Evolutionary conservation across 768 basidiomycete species (phyloP).

Genomic region (Boletus insuetus): DNA sequence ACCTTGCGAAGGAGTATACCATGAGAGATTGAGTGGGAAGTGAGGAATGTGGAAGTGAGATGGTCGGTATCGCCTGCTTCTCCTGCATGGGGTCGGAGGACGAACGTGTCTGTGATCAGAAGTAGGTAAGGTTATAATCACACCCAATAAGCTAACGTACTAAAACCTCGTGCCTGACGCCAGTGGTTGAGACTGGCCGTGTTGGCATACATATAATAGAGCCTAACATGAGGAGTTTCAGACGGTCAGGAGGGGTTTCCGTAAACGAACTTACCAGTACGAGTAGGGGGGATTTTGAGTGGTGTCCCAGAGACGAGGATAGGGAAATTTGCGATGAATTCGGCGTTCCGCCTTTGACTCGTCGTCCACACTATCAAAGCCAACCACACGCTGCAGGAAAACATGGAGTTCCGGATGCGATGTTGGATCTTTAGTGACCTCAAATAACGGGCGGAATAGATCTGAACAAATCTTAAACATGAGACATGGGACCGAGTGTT

Average conservation of each 20-base stretch:
- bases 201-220: slow-evolving; percentile 98
- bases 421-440: slow-evolving; percentile 89
- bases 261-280: slow-evolving; percentile 67
- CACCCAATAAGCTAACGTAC: slow-evolving; percentile 46
- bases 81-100: slow-evolving; percentile 93
- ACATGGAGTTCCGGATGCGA: slow-evolving; percentile 93
- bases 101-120: slow-evolving; percentile 75
- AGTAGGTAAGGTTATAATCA: slow-evolving; percentile 2
- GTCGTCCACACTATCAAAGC: slow-evolving; percentile 98
- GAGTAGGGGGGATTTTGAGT: slow-evolving; percentile 90
- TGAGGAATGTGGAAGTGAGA: slow-evolving; percentile 92
- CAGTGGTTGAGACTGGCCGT: slow-evolving; percentile 94
- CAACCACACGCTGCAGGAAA: slow-evolving; percentile 92
- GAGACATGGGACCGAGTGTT: background rate
- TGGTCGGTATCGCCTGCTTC: slow-evolving; percentile 99
- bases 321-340: slow-evolving; percentile 92
- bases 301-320: slow-evolving; percentile 86
- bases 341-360: slow-evolving; percentile 92
- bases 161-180: slow-evolving; percentile 85
- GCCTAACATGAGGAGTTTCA: slow-evolving; percentile 45
- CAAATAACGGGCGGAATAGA: slow-evolving; percentile 89
- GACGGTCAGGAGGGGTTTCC: background rate
- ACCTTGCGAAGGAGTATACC: slow-evolving; percentile 98
- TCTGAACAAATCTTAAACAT: slow-evolving; percentile 45
- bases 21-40: slow-evolving; percentile 97